phyloP scores from a whole-genome alignment of 2,329 filamentous ascomycete genomes.

The Cercospora sp. region DNA sequence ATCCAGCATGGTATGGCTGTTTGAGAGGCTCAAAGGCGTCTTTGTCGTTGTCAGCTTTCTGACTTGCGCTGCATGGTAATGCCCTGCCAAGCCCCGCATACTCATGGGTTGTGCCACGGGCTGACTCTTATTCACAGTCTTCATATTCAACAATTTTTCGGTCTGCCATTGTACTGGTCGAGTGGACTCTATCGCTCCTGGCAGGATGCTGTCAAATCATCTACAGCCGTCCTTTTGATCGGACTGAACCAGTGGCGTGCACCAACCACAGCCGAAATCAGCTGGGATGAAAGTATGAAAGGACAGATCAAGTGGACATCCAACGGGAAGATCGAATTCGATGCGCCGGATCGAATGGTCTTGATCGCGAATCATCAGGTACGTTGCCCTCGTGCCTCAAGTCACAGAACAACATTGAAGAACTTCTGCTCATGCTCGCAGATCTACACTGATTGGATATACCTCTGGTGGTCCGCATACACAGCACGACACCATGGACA shows the following conservation, averaged over 20 bases:
- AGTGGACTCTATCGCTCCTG: conserved; percentile 6
- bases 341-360: conserved; percentile 77
- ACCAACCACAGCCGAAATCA: conserved; percentile 75
- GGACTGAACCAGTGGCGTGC: conserved; percentile 83
- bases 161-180: conserved; percentile 8
- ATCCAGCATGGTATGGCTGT: background rate
- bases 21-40: background rate
- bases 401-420: background rate
- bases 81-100: background rate
- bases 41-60: conserved; percentile 8
- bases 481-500: conserved; percentile 69
- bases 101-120: background rate
- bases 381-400: background rate
- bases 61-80: conserved; percentile 3
- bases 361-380: conserved; percentile 81
- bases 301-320: conserved; percentile 68
- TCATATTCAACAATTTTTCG: conserved; percentile 20
- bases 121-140: conserved; percentile 9
- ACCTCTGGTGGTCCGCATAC: conserved; percentile 90
- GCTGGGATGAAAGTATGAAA: conserved; percentile 75
- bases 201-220: conserved; percentile 57
- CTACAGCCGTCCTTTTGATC: conserved; percentile 71
- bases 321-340: conserved; percentile 70
- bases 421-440: conserved; percentile 2
- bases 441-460: conserved; percentile 75